phyloP scores from a whole-genome alignment of 768 basidiomycete genomes.

The Terana coerulea region DNA sequence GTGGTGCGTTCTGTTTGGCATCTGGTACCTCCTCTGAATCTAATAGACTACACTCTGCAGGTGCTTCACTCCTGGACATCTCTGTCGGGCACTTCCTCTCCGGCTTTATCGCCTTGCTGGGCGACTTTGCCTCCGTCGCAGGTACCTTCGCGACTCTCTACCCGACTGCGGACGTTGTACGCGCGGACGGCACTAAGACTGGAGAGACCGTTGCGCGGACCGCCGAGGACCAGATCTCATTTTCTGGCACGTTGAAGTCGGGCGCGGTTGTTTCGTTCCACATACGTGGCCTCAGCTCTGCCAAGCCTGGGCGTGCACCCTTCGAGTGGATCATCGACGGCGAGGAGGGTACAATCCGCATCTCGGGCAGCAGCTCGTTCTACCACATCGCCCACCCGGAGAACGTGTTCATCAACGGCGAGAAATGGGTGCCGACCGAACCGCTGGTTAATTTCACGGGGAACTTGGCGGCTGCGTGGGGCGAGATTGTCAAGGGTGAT shows the following conservation, averaged over 20 bases:
- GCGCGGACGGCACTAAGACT: slow-evolving; percentile 23
- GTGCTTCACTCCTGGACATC: slow-evolving; percentile 25
- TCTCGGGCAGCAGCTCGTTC: slow-evolving; percentile 5
- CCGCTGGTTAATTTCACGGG: background rate
- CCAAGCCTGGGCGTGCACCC: slow-evolving; percentile 23
- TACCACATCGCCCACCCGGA: background rate
- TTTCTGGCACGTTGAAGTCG: slow-evolving; percentile 27
- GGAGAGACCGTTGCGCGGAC: slow-evolving; percentile 19
- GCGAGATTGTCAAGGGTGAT: slow-evolving; percentile 4
- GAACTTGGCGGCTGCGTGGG: slow-evolving; percentile 3
- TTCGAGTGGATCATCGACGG: slow-evolving; percentile 35
- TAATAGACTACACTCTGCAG: slow-evolving; percentile 7
- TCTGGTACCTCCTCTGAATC: background rate
- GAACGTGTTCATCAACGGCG: slow-evolving; percentile 3
- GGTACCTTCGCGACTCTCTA: slow-evolving; percentile 25
- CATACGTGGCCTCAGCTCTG: slow-evolving; percentile 23
- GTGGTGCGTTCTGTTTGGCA: background rate
- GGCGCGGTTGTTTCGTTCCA: slow-evolving; percentile 29
- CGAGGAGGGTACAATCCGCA: slow-evolving; percentile 27
- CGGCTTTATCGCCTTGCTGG: slow-evolving; percentile 27
- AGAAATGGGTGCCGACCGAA: background rate
- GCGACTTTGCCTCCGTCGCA: slow-evolving; percentile 27
- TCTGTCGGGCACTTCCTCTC: slow-evolving; percentile 28
- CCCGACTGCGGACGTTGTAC: slow-evolving; percentile 25
- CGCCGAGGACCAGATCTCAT: slow-evolving; percentile 26